Evolutionary conservation across 345 rosid genomes (phyloP).

Genomic region (Cardiospermum halicacabum): DNA sequence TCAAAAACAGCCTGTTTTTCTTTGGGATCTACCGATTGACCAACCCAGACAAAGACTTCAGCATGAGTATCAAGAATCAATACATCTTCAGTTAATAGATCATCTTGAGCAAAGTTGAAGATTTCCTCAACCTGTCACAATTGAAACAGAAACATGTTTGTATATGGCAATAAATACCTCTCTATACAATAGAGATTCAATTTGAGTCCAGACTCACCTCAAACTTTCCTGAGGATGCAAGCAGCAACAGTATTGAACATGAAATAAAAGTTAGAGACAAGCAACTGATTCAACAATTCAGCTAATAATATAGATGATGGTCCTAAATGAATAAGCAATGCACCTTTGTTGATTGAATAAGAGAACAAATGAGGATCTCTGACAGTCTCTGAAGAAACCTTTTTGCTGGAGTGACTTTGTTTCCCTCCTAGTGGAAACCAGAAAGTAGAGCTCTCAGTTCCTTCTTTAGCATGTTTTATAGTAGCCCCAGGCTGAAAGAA

Average conservation of each 20-base stretch:
- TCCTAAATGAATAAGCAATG: constrained; percentile 12
- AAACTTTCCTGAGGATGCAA: constrained; percentile 67
- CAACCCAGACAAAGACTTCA: constrained; percentile 98
- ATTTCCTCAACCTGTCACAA: constrained; percentile 86
- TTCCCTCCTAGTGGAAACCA: constrained; percentile 99
- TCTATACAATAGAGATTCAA: constrained; percentile 12
- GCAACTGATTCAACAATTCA: constrained; percentile 18
- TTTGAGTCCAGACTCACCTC: constrained; percentile 58
- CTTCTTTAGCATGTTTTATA: constrained; percentile 92
- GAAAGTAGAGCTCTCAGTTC: constrained; percentile 92
- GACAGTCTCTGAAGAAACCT: constrained; percentile 48
- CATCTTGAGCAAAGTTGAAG: constrained; percentile 91
- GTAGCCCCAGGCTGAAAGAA: constrained; percentile 74
- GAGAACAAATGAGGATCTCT: constrained; percentile 92
- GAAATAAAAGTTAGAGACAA: constrained; percentile 33
- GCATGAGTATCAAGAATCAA: constrained; percentile 89
- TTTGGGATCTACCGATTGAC: constrained; percentile 71
- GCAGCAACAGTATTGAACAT: constrained; percentile 23
- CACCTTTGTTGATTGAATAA: constrained; percentile 67
- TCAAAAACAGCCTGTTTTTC: constrained; percentile 91
- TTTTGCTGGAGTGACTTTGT: constrained; percentile 80
- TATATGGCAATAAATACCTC: constrained; percentile 18
- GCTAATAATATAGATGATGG: constrained; percentile 8
- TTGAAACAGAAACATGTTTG: constrained; percentile 16
- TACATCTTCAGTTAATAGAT: constrained; percentile 88